phyloP scores from a whole-genome alignment of 768 basidiomycete species.

The Stropharia rugosoannulata region DNA sequence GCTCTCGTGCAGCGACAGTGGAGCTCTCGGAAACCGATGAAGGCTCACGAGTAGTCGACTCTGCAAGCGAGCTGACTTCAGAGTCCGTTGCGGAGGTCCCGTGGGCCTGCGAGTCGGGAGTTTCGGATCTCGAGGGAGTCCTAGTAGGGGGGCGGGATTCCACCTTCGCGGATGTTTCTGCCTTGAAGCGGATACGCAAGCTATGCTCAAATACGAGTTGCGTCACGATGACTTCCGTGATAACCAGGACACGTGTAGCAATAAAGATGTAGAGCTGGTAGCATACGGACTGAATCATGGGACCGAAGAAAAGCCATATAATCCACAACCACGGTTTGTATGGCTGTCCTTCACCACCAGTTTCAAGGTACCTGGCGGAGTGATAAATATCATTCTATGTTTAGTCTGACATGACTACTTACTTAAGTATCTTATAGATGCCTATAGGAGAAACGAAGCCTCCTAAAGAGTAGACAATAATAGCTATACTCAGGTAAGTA shows the following conservation, averaged over 20 bases:
- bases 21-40: constrained; percentile 31
- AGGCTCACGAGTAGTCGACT: constrained; percentile 18
- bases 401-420: constrained; percentile 14
- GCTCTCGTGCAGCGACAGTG: constrained; percentile 27
- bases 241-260: constrained; percentile 39
- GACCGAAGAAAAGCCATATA: constrained; percentile 51
- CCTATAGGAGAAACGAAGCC: constrained; percentile 4
- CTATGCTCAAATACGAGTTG: constrained; percentile 44
- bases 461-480: not conserved
- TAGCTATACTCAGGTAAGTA: not conserved
- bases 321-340: constrained; percentile 42
- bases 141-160: not conserved
- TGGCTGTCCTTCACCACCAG: constrained; percentile 40
- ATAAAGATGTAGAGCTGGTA: constrained; percentile 57
- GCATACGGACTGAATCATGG: constrained; percentile 38
- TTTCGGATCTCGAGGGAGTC: not conserved
- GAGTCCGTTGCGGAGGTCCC: constrained; percentile 32
- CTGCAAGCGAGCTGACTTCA: not conserved
- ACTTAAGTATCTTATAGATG: constrained; percentile 18
- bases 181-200: constrained; percentile 61
- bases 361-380: constrained; percentile 54
- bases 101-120: not conserved
- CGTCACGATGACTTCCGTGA: constrained; percentile 40
- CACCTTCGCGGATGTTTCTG: constrained; percentile 22
- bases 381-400: constrained; percentile 21